phyloP scores from a whole-genome alignment of 106 monocot genomes.

The Vanilla planifolia region DNA sequence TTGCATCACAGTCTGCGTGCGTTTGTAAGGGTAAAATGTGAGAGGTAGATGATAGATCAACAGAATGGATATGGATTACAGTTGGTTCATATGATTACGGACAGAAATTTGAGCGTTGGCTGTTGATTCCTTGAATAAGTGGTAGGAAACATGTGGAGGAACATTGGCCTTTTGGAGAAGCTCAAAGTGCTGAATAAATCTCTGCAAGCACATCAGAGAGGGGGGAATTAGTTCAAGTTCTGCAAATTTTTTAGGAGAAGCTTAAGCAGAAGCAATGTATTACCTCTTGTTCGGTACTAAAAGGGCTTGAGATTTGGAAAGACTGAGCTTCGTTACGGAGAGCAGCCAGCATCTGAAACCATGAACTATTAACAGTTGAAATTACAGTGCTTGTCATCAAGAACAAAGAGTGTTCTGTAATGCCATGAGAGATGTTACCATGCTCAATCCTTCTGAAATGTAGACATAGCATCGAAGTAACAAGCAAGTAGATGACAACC shows the following conservation, averaged over 20 bases:
- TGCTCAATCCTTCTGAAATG: slow-evolving; percentile 74
- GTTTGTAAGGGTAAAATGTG: background rate
- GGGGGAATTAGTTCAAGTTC: background rate
- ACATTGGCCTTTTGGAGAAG: slow-evolving; percentile 85
- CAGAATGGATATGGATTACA: background rate
- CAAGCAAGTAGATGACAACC: slow-evolving; percentile 44
- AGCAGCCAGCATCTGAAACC: slow-evolving; percentile 76
- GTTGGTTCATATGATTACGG: slow-evolving; percentile 16
- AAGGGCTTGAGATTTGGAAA: slow-evolving; percentile 54
- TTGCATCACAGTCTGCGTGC: slow-evolving; percentile 36
- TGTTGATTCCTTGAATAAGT: slow-evolving; percentile 67
- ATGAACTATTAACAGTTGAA: background rate
- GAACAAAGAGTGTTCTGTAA: too few relatives aligned
- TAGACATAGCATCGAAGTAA: slow-evolving; percentile 76
- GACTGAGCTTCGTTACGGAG: slow-evolving; percentile 49
- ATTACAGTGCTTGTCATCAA: background rate
- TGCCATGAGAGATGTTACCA: slow-evolving; percentile 36
- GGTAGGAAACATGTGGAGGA: slow-evolving; percentile 68
- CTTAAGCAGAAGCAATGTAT: background rate
- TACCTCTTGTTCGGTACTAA: slow-evolving; percentile 89
- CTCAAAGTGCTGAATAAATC: slow-evolving; percentile 92
- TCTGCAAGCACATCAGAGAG: slow-evolving; percentile 34
- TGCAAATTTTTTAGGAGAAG: background rate
- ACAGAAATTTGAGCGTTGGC: slow-evolving; percentile 52
- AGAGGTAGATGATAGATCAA: background rate